Evolutionary conservation across 345 rosid species (phyloP).

Genomic region (Luvunga scandens): DNA sequence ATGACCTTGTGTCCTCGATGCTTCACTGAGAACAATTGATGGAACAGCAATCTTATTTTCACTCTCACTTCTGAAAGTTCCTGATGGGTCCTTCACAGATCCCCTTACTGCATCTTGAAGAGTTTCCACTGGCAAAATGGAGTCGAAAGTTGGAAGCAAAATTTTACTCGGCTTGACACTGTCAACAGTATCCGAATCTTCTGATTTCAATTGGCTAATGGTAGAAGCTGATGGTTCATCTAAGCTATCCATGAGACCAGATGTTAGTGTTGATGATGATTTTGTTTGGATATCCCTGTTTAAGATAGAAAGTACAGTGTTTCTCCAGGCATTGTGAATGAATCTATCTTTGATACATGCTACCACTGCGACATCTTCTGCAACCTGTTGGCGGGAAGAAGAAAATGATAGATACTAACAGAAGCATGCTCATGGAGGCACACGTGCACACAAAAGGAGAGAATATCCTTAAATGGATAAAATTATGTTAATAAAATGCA

Average conservation of each 20-base stretch:
- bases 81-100: slow-evolving; percentile 21
- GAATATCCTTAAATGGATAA: not conserved
- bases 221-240: slow-evolving; percentile 26
- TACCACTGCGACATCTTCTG: slow-evolving; percentile 41
- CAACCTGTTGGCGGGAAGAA: slow-evolving; percentile 34
- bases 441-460: not conserved
- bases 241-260: slow-evolving; percentile 18
- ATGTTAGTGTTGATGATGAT: slow-evolving; percentile 7
- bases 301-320: slow-evolving; percentile 4
- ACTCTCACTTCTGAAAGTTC: slow-evolving; percentile 18
- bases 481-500: not conserved
- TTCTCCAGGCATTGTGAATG: slow-evolving; percentile 17
- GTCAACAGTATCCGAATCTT: slow-evolving; percentile 22
- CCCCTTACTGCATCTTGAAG: slow-evolving; percentile 2
- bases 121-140: slow-evolving; percentile 9
- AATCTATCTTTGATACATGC: slow-evolving; percentile 35
- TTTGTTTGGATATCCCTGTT: slow-evolving; percentile 22
- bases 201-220: slow-evolving; percentile 12
- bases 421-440: not conserved
- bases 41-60: not conserved
- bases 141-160: slow-evolving; percentile 13
- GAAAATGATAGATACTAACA: not conserved
- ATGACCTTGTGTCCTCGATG: slow-evolving; percentile 18
- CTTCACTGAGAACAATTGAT: slow-evolving; percentile 19
- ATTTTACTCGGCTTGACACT: slow-evolving; percentile 11